Percentiles rank a stretch among this genome's conserved stretches.
These are phyloP conservation scores for Magnaporthiopsis incrustans DNA, from an alignment of 2,329 filamentous ascomycete species.

Conservation along the genomic window DNA sequence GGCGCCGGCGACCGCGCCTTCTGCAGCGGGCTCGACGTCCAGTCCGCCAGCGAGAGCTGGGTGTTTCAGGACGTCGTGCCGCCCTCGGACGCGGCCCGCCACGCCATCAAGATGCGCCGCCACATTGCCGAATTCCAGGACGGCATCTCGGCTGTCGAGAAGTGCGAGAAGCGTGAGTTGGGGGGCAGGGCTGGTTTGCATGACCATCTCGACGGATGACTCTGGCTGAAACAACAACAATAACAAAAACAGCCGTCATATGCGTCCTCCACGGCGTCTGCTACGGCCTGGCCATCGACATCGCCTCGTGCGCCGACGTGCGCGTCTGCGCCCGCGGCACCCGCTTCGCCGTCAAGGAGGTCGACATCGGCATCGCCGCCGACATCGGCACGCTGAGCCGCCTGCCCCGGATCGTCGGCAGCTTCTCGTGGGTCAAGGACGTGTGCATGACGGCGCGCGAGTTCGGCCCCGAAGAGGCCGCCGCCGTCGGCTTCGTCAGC, in stretches of 20 bases:
- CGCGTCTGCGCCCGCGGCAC: slow-evolving; percentile 54
- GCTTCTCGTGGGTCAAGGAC: slow-evolving; percentile 70
- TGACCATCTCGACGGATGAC: too few species aligned
- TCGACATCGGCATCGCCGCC: slow-evolving; percentile 73
- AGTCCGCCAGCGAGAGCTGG: slow-evolving; percentile 52
- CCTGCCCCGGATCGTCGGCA: slow-evolving; percentile 66
- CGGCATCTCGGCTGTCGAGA: slow-evolving; percentile 67
- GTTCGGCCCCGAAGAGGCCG: slow-evolving; percentile 62
- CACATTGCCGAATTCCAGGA: slow-evolving; percentile 75
- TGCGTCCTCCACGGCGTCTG: slow-evolving; percentile 71
- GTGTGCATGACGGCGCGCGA: slow-evolving; percentile 63
- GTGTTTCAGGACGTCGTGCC: slow-evolving; percentile 27
- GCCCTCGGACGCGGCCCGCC: slow-evolving; percentile 52
- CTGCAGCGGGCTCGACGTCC: slow-evolving; percentile 77
- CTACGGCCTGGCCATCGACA: slow-evolving; percentile 71
- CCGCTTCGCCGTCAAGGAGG: slow-evolving; percentile 67
- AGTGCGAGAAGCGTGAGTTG: slow-evolving; percentile 76
- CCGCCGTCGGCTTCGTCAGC: slow-evolving; percentile 62
- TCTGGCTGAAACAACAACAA: too few species aligned
- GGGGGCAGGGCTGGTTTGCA: too few species aligned
- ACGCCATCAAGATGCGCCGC: slow-evolving; percentile 52
- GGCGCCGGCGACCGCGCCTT: slow-evolving; percentile 79
- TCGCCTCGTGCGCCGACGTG: slow-evolving; percentile 62
- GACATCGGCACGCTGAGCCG: slow-evolving; percentile 70
- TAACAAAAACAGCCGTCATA: slow-evolving; percentile 56